Conservation (phyloP, 345 rosid genomes). For the Populus tremula region DNA sequence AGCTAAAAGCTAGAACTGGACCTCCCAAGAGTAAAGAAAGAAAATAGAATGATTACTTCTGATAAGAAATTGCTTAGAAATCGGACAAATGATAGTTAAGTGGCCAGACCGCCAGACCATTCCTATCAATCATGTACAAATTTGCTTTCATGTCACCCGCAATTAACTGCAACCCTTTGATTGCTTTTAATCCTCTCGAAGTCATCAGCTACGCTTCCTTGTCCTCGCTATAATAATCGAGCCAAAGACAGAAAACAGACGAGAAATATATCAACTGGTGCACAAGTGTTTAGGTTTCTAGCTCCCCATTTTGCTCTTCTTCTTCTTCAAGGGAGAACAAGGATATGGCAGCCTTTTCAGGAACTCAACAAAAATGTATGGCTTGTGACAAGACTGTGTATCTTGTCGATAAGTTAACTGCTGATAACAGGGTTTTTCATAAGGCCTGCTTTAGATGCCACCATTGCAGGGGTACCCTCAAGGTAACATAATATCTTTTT, state of each 20-base stretch:
- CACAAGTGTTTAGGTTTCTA: neutral
- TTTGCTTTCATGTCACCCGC: constrained; percentile 19
- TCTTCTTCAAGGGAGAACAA: neutral
- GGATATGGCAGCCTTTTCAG: constrained; percentile 40
- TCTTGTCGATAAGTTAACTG: constrained; percentile 54
- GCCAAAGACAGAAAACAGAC: neutral
- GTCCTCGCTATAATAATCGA: neutral
- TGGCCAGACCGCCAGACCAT: constrained; percentile 9
- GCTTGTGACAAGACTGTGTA: constrained; percentile 63
- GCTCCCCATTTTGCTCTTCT: neutral
- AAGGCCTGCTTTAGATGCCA: constrained; percentile 66
- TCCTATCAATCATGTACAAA: constrained; percentile 20
- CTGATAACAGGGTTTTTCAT: constrained; percentile 50
- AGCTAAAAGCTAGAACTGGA: neutral
- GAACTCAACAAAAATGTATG: constrained; percentile 54
- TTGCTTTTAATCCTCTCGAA: neutral
- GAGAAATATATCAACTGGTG: neutral
- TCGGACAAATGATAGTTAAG: constrained; percentile 27
- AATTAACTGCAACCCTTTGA: constrained; percentile 26
- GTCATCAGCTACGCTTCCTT: neutral
- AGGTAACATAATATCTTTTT: constrained; percentile 25
- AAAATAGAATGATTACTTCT: neutral
- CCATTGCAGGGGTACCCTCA: constrained; percentile 61
- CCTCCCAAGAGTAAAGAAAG: neutral
- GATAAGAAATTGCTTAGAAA: constrained; percentile 31